Evolutionary conservation across 352 stramenopile species (phyloP).

Genomic region (Pythium coloratum): DNA sequence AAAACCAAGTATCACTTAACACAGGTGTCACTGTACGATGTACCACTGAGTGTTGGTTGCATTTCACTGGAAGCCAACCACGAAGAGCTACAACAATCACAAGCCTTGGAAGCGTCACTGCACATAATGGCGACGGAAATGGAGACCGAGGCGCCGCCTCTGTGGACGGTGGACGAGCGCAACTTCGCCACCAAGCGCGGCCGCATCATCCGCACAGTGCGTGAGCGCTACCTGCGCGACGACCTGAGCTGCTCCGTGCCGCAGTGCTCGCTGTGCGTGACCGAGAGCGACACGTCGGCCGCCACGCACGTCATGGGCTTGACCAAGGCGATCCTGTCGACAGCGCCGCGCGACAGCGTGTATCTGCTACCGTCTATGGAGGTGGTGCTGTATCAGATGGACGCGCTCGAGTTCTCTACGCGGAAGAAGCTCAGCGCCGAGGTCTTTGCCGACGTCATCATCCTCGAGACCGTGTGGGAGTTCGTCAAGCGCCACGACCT

Average conservation of each 20-base stretch:
- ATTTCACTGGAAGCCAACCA: slow-evolving; percentile 1
- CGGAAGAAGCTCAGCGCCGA: slow-evolving; percentile 51
- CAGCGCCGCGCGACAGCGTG: slow-evolving; percentile 40
- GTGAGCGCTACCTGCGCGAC: slow-evolving; percentile 89
- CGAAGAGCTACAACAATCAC: background rate
- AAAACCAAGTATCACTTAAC: background rate
- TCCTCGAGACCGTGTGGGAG: slow-evolving; percentile 91
- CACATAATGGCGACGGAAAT: background rate
- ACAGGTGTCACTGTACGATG: background rate
- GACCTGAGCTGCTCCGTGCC: slow-evolving; percentile 81
- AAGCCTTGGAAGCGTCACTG: background rate
- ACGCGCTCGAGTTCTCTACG: slow-evolving; percentile 85
- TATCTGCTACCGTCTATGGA: slow-evolving; percentile 91
- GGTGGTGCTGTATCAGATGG: slow-evolving; percentile 89
- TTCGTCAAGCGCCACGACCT: slow-evolving; percentile 90
- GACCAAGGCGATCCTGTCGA: slow-evolving; percentile 62
- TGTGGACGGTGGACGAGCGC: slow-evolving; percentile 74
- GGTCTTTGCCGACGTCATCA: slow-evolving; percentile 82
- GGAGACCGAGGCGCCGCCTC: slow-evolving; percentile 28
- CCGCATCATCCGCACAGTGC: slow-evolving; percentile 74
- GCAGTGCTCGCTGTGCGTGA: slow-evolving; percentile 55
- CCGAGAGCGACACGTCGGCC: slow-evolving; percentile 54
- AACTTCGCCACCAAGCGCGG: slow-evolving; percentile 83
- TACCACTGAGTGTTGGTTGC: background rate
- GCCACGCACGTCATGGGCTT: slow-evolving; percentile 54